Evolutionary conservation across 139 green algal species (phyloP), one percentile per base, ranked within the genome.

Genomic region (Micractinium sp.): DNA sequence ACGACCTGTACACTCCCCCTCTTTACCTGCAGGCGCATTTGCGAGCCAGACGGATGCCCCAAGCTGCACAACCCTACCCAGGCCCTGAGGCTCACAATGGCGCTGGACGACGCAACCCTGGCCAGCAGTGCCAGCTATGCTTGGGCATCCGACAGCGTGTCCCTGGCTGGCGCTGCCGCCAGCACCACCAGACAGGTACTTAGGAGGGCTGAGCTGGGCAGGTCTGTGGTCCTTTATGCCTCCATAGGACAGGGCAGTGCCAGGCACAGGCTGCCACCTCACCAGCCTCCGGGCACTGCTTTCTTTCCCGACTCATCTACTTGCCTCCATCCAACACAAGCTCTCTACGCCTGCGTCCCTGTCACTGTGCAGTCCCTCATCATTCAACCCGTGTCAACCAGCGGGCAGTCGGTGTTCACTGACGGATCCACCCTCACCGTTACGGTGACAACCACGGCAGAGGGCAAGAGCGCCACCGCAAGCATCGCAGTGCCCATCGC

Each of bases 21-120:
- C 2, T 23, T 82, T 15, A 33, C 22, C 19, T 33, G 77, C 79
- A 85, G 79, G 41, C 79, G 79, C 14, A 22, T 38, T 29, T 85
- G 79, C 29, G 27, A 23, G 22, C 56, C 38, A 0, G 35, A 15
- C 14, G 79, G 47, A 0, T 85, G 79, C 79, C 9, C 79, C 79
- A 85, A 85, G 79, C 19, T 71, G 41, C 79, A 85, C 47, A 71
- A 25, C 31, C 79, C 79, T 29, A 71, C 79, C 47, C 29, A 85
- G 79, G 29, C 53, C 41, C 79, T 85, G 79, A 7, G 39, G 15
- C 79, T 85, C 41, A 36, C 29, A 3, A 36, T 38, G 33, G 29
- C 19, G 14, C 79, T 71, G 15, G 79, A 85, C 7, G 47, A 71
- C 14, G 9, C 79, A n/a, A 29, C 27, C 79, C 79, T 71, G 29